Evolutionary conservation across 768 basidiomycete species (phyloP).

Genomic region (Termitomyces sp.): DNA sequence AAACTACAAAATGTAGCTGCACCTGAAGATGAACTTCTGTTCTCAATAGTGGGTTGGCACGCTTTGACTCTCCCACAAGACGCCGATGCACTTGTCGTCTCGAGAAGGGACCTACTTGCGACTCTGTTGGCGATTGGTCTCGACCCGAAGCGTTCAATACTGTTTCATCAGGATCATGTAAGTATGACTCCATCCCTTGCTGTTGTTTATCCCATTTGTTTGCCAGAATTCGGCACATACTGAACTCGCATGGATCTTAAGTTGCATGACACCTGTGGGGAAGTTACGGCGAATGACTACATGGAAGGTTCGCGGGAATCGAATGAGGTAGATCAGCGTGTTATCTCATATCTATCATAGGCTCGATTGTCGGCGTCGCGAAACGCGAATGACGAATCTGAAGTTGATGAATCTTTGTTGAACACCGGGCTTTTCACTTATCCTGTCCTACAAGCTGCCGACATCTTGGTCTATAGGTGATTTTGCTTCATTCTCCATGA

Average conservation of each 20-base stretch:
- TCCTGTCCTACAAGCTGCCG: constrained; percentile 90
- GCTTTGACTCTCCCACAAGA: constrained; percentile 91
- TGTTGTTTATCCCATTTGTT: not conserved
- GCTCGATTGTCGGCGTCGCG: constrained; percentile 68
- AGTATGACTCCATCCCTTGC: constrained; percentile 18
- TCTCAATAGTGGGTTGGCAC: constrained; percentile 91
- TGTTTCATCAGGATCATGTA: constrained; percentile 91
- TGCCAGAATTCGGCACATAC: constrained; percentile 74
- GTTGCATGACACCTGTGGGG: constrained; percentile 79
- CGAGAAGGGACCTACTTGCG: constrained; percentile 76
- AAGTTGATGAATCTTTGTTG: constrained; percentile 76
- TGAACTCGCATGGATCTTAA: constrained; percentile 88
- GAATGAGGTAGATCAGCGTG: not conserved
- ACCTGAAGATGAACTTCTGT: constrained; percentile 62
- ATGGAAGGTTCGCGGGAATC: constrained; percentile 68
- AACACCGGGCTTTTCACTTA: constrained; percentile 88
- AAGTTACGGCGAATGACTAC: constrained; percentile 89
- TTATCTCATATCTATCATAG: constrained; percentile 30
- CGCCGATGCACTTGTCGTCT: constrained; percentile 50
- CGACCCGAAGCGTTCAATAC: constrained; percentile 62
- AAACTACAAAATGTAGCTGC: constrained; percentile 59
- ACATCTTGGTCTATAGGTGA: constrained; percentile 84
- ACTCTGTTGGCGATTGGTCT: constrained; percentile 81
- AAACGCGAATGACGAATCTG: constrained; percentile 68
- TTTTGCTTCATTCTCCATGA: not conserved